Percentiles rank a stretch among this genome's conserved stretches.
Evolutionary conservation across 345 rosid genomes (phyloP).

Genomic region (Lepidium didymum): DNA sequence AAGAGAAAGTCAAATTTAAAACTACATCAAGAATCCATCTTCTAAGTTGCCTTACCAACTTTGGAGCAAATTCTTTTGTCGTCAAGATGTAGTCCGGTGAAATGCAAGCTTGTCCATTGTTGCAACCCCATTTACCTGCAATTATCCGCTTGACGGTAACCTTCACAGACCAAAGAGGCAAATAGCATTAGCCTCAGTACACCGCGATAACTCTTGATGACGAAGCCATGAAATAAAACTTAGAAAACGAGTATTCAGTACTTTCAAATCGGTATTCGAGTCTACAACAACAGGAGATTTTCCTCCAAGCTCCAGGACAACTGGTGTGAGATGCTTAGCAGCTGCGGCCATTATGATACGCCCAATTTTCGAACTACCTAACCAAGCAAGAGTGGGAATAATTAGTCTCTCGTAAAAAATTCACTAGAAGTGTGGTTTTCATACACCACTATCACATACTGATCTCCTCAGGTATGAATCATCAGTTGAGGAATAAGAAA

Average conservation of each 20-base stretch:
- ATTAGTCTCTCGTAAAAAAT: not conserved
- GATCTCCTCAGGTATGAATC: not conserved
- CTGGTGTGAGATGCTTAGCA: constrained; percentile 94
- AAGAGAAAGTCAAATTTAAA: constrained; percentile 8
- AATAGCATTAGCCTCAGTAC: not conserved
- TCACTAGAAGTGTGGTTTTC: not conserved
- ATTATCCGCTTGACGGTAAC: constrained; percentile 73
- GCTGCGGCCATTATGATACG: constrained; percentile 93
- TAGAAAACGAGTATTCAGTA: constrained; percentile 18
- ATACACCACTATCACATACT: not conserved
- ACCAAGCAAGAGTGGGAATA: constrained; percentile 3
- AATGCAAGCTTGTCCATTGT: constrained; percentile 89
- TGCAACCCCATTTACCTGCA: constrained; percentile 84
- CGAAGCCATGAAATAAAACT: not conserved
- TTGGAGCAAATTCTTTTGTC: constrained; percentile 58
- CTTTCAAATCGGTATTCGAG: constrained; percentile 59
- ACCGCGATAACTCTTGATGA: not conserved
- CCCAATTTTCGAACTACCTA: constrained; percentile 72
- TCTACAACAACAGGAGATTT: constrained; percentile 84
- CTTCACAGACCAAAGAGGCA: constrained; percentile 31
- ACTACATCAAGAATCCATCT: not conserved
- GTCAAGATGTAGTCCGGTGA: constrained; percentile 84
- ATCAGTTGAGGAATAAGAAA: not conserved
- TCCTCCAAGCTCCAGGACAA: constrained; percentile 91
- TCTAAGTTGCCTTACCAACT: constrained; percentile 49